phyloP scores from a whole-genome alignment of 1,139 yeast species.

The Magnusiomyces fungicola region DNA sequence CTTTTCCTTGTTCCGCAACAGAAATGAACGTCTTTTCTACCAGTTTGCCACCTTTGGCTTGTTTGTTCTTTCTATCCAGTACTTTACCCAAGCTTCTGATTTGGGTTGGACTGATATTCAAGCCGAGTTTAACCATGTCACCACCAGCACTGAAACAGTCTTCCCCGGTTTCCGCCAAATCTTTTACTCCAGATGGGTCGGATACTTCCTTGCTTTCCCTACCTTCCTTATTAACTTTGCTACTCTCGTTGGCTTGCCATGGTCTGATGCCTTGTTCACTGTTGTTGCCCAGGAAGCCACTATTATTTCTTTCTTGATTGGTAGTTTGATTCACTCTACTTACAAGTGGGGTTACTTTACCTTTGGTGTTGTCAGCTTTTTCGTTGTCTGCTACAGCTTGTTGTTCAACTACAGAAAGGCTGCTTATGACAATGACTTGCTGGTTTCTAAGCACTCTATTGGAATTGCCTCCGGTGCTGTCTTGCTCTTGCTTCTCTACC shows the following conservation, averaged over 20 bases:
- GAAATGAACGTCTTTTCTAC: constrained; percentile 39
- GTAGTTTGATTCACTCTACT: constrained; percentile 45
- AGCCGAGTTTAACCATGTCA: constrained; percentile 51
- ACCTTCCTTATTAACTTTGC: constrained; percentile 44
- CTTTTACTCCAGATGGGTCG: constrained; percentile 58
- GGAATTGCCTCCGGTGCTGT: constrained; percentile 22
- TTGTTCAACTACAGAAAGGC: constrained; percentile 19
- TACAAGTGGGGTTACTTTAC: constrained; percentile 64
- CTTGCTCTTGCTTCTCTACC: constrained; percentile 42
- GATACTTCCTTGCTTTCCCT: constrained; percentile 62
- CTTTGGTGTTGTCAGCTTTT: constrained; percentile 31
- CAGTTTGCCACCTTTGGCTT: constrained; percentile 43
- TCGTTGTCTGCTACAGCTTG: constrained; percentile 23
- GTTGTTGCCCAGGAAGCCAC: constrained; percentile 43
- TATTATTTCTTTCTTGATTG: constrained; percentile 49
- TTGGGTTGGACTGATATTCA: constrained; percentile 54
- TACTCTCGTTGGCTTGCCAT: constrained; percentile 38
- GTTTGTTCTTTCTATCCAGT: constrained; percentile 44
- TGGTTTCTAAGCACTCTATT: constrained; percentile 5
- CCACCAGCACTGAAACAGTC: constrained; percentile 28
- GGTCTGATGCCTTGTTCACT: constrained; percentile 36
- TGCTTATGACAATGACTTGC: constrained; percentile 16
- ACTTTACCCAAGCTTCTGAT: constrained; percentile 60
- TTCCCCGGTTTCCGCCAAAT: constrained; percentile 49
- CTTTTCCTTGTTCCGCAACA: constrained; percentile 35